phyloP scores from a whole-genome alignment of 768 basidiomycete species.

The Mycena floridula region DNA sequence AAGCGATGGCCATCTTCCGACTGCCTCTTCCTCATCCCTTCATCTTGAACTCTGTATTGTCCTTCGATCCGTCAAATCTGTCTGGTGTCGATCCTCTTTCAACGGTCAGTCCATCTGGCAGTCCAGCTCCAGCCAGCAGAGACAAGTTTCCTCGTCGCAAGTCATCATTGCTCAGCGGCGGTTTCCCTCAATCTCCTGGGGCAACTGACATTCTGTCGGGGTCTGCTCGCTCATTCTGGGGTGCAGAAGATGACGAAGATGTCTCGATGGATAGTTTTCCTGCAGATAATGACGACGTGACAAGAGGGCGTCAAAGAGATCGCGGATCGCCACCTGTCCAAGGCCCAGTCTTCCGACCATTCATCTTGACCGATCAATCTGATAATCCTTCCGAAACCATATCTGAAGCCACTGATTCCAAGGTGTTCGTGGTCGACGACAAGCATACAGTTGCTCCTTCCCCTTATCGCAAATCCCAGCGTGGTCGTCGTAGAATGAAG shows the following conservation, averaged over 20 bases:
- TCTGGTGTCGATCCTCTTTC: constrained; percentile 70
- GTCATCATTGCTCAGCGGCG: constrained; percentile 24
- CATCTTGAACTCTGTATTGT: too few species aligned
- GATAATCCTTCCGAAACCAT: constrained; percentile 17
- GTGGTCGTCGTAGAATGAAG: constrained; percentile 11
- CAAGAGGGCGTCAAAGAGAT: constrained; percentile 4
- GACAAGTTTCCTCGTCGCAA: constrained; percentile 4
- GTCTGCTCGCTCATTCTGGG: constrained; percentile 39
- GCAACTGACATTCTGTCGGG: constrained; percentile 69
- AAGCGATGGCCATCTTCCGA: constrained; percentile 65
- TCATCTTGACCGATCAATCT: constrained; percentile 28
- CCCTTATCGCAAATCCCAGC: constrained; percentile 33
- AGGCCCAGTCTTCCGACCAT: constrained; percentile 7
- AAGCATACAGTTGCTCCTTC: constrained; percentile 38
- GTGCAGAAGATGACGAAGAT: constrained; percentile 29
- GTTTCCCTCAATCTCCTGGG: constrained; percentile 38
- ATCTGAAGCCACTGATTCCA: too few species aligned
- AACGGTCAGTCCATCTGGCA: constrained; percentile 57
- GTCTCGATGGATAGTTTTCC: constrained; percentile 16
- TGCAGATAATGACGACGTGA: constrained; percentile 13
- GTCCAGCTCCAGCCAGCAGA: constrained; percentile 27
- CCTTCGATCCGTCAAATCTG: constrained; percentile 24
- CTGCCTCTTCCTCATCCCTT: background rate
- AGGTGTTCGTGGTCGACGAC: constrained; percentile 42
- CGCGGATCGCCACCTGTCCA: constrained; percentile 25